Conservation (phyloP, 2,329 filamentous ascomycete genomes). For the Alternaria longipes region DNA sequence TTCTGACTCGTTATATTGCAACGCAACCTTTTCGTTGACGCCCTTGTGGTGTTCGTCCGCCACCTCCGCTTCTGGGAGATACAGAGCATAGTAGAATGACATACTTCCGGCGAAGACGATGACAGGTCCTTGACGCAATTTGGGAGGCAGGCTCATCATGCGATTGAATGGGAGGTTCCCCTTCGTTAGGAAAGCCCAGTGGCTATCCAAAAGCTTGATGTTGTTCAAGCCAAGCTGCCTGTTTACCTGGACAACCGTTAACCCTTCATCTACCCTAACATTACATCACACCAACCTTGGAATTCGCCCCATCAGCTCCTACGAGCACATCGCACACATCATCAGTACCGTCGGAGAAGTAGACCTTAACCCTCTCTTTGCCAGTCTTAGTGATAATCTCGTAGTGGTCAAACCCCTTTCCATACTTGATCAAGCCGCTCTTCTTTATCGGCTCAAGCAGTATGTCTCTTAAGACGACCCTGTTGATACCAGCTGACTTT, state of each 20-base stretch:
- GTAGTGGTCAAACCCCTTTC: neutral
- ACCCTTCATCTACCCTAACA: neutral
- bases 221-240: neutral
- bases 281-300: neutral
- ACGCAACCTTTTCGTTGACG: neutral
- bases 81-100: neutral
- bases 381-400: neutral
- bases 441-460: neutral
- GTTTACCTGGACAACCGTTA: neutral
- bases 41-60: neutral
- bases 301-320: constrained; percentile 5
- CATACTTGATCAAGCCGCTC: neutral
- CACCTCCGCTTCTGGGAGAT: neutral
- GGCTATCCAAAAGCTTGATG: neutral
- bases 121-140: neutral
- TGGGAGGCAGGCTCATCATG: neutral
- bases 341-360: neutral
- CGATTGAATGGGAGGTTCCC: neutral
- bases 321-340: constrained; percentile 7
- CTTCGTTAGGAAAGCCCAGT: neutral
- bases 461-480: neutral
- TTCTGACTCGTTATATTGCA: neutral
- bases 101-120: neutral
- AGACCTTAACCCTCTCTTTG: neutral
- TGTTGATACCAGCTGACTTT: neutral